Evolutionary conservation across 768 basidiomycete species (phyloP).

Genomic region (Filobasidium wieringae): DNA sequence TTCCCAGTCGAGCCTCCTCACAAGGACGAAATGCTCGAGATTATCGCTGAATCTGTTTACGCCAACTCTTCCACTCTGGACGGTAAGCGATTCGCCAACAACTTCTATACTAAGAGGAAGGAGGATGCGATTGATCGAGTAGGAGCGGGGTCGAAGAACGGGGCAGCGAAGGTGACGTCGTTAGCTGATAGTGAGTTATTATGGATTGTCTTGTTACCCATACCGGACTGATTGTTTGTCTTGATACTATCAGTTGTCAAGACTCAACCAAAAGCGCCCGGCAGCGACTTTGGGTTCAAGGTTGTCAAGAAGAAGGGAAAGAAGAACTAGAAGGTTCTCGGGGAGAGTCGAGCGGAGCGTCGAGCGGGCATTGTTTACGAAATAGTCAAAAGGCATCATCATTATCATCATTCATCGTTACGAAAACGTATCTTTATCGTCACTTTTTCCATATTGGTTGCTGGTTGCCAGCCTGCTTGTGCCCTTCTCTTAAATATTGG

Average conservation of each 20-base stretch:
- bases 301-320: constrained; percentile 87
- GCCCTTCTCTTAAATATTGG: too few relatives aligned
- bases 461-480: too few relatives aligned
- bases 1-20: constrained; percentile 67
- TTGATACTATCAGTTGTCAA: constrained; percentile 54
- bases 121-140: constrained; percentile 49
- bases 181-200: constrained; percentile 21
- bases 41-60: constrained; percentile 91
- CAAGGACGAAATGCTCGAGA: constrained; percentile 60
- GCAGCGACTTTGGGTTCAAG: constrained; percentile 74
- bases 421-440: too few relatives aligned
- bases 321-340: constrained; percentile 24
- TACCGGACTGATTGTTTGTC: not conserved
- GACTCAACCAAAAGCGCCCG: constrained; percentile 61
- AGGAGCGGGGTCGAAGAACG: not conserved
- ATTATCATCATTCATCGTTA: too few relatives aligned
- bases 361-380: too few relatives aligned
- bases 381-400: too few relatives aligned
- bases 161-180: constrained; percentile 11
- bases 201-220: not conserved
- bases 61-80: constrained; percentile 88
- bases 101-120: constrained; percentile 78
- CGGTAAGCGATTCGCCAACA: constrained; percentile 84
- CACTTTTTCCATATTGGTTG: too few relatives aligned
- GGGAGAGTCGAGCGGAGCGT: too few relatives aligned